Base-by-base conservation (phyloP, 495 filamentous ascomycete species). In the Achaetomiella virescens region DNA sequence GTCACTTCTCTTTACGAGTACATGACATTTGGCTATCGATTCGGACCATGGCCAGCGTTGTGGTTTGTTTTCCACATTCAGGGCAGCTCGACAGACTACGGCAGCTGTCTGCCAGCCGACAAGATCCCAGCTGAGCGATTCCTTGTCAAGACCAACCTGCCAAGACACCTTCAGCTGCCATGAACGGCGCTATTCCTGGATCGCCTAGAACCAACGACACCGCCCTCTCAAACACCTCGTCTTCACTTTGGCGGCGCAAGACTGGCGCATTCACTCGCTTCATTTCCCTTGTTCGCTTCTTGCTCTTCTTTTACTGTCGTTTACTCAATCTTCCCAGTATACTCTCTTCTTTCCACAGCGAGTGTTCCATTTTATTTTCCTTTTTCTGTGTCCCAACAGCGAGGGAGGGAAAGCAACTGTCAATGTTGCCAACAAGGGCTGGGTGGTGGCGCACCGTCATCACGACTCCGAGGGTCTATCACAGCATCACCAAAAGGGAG, bases 121-220 rank as follows among this genome's bases (percentile, higher is more conserved):
- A 31, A n/a, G 27, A 31, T 9, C 9, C 27, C 27, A 31, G 5
- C 27, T 31, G n/a, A n/a, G n/a, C n/a, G n/a, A n/a, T n/a, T n/a
- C n/a, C n/a, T n/a, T n/a, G n/a, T n/a, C 29, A 2, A 2, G 9
- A 2, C 38, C 21, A 1, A 6, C 9, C 20, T 10, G 47, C 47
- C 47, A 49, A 49, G 47, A 49, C 31, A 21, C 3, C 11, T 24
- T 49, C 47, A 36, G 48, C 48, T 53, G 50, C 27, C 27, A 24
- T 10, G 50, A 3, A 1, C 50, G 9, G 40, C 50, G 38, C 24
- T 22, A 22, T 44, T 14, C 51, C 33, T 44, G 48, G 18, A 43
- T 18, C 31, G 14, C 29, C 20, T 54, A 43, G 41, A 47, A 55
- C 53, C 53, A 55, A 41, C 45, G 35, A 33, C 43, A 47, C 52